A percentile compares a stretch with the other conserved stretches of the same genome.
Conservation (phyloP, 805 yeast species). For the Monosporozyma yasuniensis region DNA sequence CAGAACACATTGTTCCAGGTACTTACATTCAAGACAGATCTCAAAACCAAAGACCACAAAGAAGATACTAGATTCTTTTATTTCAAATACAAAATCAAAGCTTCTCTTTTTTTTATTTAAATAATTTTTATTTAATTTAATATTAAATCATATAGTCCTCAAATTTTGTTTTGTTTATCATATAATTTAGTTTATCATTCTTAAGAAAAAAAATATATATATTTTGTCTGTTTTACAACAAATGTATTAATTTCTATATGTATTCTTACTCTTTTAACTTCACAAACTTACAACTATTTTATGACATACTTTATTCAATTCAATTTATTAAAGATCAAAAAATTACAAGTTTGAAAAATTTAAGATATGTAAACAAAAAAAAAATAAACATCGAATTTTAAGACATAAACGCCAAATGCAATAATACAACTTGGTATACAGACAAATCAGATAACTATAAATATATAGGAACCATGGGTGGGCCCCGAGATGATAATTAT, state of each 20-base stretch:
- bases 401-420: not conserved
- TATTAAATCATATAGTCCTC: constrained; percentile 9
- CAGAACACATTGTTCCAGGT: constrained; percentile 97
- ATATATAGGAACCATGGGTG: not conserved
- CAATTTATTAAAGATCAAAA: not conserved
- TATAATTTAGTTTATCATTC: not conserved
- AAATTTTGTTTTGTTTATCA: constrained; percentile 3
- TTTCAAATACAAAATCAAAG: not conserved
- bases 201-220: not conserved
- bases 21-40: constrained; percentile 94
- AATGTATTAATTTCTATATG: not conserved
- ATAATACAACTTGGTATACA: not conserved
- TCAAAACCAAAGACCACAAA: constrained; percentile 61
- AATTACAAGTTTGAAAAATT: not conserved
- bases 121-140: constrained; percentile 4
- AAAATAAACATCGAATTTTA: not conserved
- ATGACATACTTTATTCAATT: no score
- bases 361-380: not conserved
- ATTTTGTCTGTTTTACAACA: not conserved
- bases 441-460: not conserved
- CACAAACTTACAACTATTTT: no score
- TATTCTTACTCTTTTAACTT: not conserved
- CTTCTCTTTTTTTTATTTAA: constrained; percentile 7
- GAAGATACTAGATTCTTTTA: constrained; percentile 31
- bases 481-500: not conserved